Base-by-base conservation (phyloP, 805 yeast species). In the Torulaspora indica region DNA sequence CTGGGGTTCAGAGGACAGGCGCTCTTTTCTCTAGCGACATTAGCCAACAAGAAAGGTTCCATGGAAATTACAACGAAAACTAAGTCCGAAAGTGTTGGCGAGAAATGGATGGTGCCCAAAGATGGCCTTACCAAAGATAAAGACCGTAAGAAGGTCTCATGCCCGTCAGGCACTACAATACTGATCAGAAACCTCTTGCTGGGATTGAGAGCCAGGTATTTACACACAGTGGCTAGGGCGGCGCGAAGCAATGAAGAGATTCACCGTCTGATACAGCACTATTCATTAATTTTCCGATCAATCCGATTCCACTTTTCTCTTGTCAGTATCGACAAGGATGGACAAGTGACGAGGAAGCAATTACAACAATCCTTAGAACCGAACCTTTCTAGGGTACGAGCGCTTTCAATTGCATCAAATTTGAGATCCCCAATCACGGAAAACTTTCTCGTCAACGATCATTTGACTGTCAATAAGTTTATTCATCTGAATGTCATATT, bases 1-100 rank as follows among this genome's bases (percentile, higher is more conserved):
- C 60, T 71, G 41, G 80, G 81, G 0, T 76, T 72, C 47, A 61
- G 77, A 55, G 82, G 81, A 6, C 75, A 74, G 46, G 78, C 79
- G 0, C 54, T 77, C 6, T 65, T 63, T 51, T 60, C 64, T 33
- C 53, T 77, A 17, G 60, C 68, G 20, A 66, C 53, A 35, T 45
- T 66, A 17, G 43, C 54, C 2, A 40, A 46, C 15, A 47, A 40
- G 4, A 54, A 60, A 14, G 63, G 65, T 1, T 38, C 58, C 0
- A 38, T 70, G 49, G 58, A 60, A 32, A 55, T 72, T 0, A 51
- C 52, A 8, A 61, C 72, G 0, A 65, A 56, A 42, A 61, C 68
- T 2, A 13, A 35, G 4, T 34, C 42, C 0, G 74, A 70, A n/a
- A 23, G 24, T 1, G 48, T 61, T 20, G 71, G 64, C 0, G 67